Base-by-base conservation (phyloP, 495 filamentous ascomycete genomes). In the Penicillium diatomitis region DNA sequence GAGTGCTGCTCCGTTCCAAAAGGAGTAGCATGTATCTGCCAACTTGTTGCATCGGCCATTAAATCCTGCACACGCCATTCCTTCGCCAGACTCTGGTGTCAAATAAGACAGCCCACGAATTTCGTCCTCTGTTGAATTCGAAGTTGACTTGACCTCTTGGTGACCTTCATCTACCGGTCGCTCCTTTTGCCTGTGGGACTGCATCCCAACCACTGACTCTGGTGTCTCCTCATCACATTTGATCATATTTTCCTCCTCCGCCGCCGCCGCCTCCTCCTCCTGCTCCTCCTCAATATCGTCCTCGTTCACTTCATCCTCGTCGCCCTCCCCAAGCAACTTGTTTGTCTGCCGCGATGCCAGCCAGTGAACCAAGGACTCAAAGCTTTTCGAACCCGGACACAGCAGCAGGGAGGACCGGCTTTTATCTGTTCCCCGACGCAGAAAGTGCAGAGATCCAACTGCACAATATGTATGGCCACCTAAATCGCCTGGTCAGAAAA, bases 1-100 rank as follows among this genome's bases (percentile, higher is more conserved):
- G 5, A 97, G 65, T 5, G 87, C 80, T 8, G 78, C 90, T 30
- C 74, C 74, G 2, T 85, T 86, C 92, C 92, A 98, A 72, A 89
- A 98, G 5, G 78, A 81, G 65, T 98, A 97, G 66, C 92, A 98
- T 2, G 91, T 97, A 67, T 98, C 92, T 12, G 84, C 82, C 8
- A 79, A 63, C 61, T 98, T 98, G 69, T 96, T 96, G 51, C 76
- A 78, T 33, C 92, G 81, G 38, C 92, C 92, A 56, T 91, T 95
- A 61, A 94, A 87, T 27, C 88, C 91, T 5, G 77, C 75, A 51
- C 69, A 80, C 41, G 61, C 73, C 63, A 74, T 67, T 54, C 54
- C 62, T 38, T 58, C 53, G 44, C 38, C 68, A 42, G 48, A 64
- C 37, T 40, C 65, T 37, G 50, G 48, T 43, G 54, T 39, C 43